Base-by-base conservation (phyloP, 345 rosid genomes). In the Excoecaria agallocha region DNA sequence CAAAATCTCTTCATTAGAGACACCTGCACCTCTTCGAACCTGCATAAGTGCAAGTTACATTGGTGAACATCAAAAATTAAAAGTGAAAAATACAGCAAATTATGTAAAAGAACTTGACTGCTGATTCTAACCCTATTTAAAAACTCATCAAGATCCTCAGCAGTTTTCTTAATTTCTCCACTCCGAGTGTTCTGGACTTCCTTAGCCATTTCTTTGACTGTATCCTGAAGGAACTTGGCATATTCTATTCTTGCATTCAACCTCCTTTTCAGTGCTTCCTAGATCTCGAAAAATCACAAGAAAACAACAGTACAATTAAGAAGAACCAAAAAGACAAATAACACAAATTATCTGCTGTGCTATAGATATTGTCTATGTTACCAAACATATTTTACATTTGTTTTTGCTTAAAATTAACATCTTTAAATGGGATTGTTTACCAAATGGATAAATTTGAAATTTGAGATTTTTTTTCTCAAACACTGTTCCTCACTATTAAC, bases 1-100 rank as follows among this genome's bases (percentile, higher is more conserved):
- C 83, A 94, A 85, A 81, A 94, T 94, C 87, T 94, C 97, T 19
- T 92, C 98, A 83, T 94, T 94, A 78, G 97, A 89, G 69, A 94
- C 97, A 68, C 87, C 76, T 1, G 89, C 87, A 82, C 98, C 98
- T 48, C 86, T 94, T 87, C 98, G 89, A 67, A 94, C 97, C 98
- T 94, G 88, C 54, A 17, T 20, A n/a, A 71, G 59, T 5, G 22
- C 66, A 59, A 30, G 5, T 45, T 61, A 54, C 6, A 67, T 15
- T 3, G 22, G 64, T 67, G 46, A 35, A 66, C 37, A 19, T 13
- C n/a, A 30, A 56, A 57, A 17, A 13, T 73, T 25, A 48, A 12
- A 58, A 58, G 38, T 45, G 17, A 38, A 59, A 39, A 30, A 49
- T 45, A n/a, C 2, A 46, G 20, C 20, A 12, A 37, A 68, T 48